These are phyloP conservation scores for Leccinellum luteum DNA, from an alignment of 768 basidiomycete species.

Conservation along the genomic window DNA sequence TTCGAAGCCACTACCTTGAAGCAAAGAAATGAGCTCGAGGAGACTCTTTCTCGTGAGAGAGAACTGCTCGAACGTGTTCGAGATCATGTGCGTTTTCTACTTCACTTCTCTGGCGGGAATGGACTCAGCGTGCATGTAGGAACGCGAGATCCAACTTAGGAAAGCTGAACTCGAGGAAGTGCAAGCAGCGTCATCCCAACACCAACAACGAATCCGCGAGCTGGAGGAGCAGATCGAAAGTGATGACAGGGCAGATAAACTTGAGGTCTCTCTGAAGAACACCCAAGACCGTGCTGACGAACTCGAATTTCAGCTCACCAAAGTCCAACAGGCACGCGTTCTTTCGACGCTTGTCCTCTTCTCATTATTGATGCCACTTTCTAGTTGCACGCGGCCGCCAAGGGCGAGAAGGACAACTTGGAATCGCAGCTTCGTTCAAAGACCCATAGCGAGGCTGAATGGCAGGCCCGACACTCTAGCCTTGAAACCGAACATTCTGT, in stretches of 20 bases:
- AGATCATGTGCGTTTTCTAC: slow-evolving; percentile 30
- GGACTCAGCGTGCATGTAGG: slow-evolving; percentile 38
- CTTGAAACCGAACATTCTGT: slow-evolving; percentile 42
- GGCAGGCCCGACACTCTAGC: slow-evolving; percentile 46
- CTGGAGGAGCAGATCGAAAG: slow-evolving; percentile 80
- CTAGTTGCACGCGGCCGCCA: slow-evolving; percentile 57
- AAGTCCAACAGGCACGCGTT: slow-evolving; percentile 69
- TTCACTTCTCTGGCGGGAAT: background rate
- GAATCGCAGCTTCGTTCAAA: slow-evolving; percentile 44
- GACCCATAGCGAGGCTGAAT: slow-evolving; percentile 44
- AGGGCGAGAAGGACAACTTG: slow-evolving; percentile 58
- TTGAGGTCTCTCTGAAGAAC: slow-evolving; percentile 72
- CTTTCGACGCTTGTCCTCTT: background rate
- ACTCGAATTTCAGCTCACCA: slow-evolving; percentile 78
- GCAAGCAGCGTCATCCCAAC: slow-evolving; percentile 51
- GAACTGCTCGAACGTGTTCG: slow-evolving; percentile 38
- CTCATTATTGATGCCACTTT: background rate
- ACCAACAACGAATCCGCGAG: slow-evolving; percentile 60
- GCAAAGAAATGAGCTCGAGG: slow-evolving; percentile 42
- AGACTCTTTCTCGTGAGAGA: slow-evolving; percentile 44
- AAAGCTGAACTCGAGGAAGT: slow-evolving; percentile 52
- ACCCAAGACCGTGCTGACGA: slow-evolving; percentile 82
- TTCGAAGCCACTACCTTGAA: slow-evolving; percentile 40
- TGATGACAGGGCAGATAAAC: slow-evolving; percentile 74
- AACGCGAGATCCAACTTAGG: slow-evolving; percentile 71